A percentile compares a stretch with the other conserved stretches of the same genome.
Conservation (phyloP, 305 asterid genomes). For the Caryopteris hybrid region DNA sequence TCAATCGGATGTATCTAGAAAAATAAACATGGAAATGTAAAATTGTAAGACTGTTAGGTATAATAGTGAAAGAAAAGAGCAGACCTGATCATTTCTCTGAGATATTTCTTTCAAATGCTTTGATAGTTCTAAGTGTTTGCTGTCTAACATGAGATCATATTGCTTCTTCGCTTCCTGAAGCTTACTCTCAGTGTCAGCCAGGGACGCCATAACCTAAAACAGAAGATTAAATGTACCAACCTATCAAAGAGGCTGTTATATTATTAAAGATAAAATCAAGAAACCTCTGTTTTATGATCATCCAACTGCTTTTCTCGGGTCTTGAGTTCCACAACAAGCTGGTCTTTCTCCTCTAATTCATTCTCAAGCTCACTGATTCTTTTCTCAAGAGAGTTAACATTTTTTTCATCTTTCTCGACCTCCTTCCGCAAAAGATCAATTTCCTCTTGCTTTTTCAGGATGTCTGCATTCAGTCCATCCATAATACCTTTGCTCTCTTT, state of each 20-base stretch:
- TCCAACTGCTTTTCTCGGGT: constrained; percentile 55
- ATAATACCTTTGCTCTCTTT: constrained; percentile 44
- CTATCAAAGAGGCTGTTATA: constrained; percentile 16
- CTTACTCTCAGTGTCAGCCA: constrained; percentile 69
- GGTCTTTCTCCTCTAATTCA: constrained; percentile 62
- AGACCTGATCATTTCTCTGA: constrained; percentile 89
- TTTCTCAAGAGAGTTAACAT: constrained; percentile 49
- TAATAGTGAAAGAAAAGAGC: constrained; percentile 7
- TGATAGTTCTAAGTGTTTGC: constrained; percentile 82
- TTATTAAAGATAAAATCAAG: constrained; percentile 13
- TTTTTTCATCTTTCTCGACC: constrained; percentile 52
- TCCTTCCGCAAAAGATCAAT: constrained; percentile 49
- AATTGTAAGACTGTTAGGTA: constrained; percentile 7
- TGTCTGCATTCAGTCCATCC: constrained; percentile 56
- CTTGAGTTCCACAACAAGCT: constrained; percentile 54
- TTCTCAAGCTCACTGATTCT: constrained; percentile 49
- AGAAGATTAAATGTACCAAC: constrained; percentile 20
- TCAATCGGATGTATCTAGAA: constrained; percentile 25
- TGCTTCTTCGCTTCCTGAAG: constrained; percentile 84
- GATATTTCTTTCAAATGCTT: constrained; percentile 95
- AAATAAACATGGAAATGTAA: constrained; percentile 14
- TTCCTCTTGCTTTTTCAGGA: constrained; percentile 65
- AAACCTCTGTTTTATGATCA: constrained; percentile 74
- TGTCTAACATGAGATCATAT: constrained; percentile 80
- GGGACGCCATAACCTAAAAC: constrained; percentile 57